phyloP scores from a whole-genome alignment of 768 basidiomycete species.

The Rhodotorula diobovata region DNA sequence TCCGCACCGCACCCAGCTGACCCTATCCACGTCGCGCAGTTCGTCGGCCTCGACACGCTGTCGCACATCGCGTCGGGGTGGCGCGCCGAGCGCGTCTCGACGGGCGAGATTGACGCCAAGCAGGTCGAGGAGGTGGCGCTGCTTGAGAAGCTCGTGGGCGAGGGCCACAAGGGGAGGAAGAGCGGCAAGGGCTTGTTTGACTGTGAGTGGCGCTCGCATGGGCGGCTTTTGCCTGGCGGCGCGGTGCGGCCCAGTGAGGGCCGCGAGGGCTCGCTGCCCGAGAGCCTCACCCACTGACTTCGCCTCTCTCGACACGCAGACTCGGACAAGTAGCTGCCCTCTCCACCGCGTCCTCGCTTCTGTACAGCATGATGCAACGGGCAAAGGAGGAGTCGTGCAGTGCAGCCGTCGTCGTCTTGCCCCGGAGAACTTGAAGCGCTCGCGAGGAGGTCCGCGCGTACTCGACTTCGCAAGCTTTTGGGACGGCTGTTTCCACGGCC shows the following conservation, averaged over 20 bases:
- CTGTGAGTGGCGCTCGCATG: slow-evolving; percentile 13
- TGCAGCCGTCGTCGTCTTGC: background rate
- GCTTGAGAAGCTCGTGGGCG: slow-evolving; percentile 48
- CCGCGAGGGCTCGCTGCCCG: too few species aligned
- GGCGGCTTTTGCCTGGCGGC: background rate
- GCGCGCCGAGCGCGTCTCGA: slow-evolving; percentile 46
- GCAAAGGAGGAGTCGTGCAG: background rate
- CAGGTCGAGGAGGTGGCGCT: slow-evolving; percentile 46
- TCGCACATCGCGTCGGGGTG: slow-evolving; percentile 49
- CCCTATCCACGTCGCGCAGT: slow-evolving; percentile 38
- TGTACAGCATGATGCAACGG: background rate
- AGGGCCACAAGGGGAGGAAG: slow-evolving; percentile 51
- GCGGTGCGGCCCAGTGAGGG: background rate
- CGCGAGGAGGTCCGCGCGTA: background rate
- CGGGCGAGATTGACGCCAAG: slow-evolving; percentile 46
- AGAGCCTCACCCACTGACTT: too few species aligned
- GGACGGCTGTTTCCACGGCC: too few species aligned
- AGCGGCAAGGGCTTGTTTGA: slow-evolving; percentile 51
- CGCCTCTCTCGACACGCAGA: background rate
- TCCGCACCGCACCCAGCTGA: background rate
- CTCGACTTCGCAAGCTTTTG: too few species aligned
- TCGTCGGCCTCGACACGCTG: slow-evolving; percentile 50
- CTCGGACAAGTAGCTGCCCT: background rate
- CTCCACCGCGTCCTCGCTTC: background rate
- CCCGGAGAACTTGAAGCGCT: background rate